Evolutionary conservation across 2,329 filamentous ascomycete genomes (phyloP), one percentile per base, ranked within the genome.

Genomic region (Pseudopithomyces chartarum): DNA sequence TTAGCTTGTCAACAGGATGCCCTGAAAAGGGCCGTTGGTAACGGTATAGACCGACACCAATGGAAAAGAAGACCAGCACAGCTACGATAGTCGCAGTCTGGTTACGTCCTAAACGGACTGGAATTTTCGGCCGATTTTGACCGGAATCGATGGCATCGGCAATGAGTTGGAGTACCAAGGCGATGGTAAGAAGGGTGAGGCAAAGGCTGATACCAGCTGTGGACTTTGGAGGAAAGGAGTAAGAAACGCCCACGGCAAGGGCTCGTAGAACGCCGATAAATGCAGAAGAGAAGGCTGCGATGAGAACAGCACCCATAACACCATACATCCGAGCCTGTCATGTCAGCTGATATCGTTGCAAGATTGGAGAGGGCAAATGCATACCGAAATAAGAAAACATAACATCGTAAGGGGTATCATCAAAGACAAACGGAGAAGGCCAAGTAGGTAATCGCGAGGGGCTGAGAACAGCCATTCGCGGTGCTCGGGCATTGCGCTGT

Each of bases 1-100:
- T 82, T 17, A 87, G 75, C 34, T 79, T 66, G 51, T 84, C 81
- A 48, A 87, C 85, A 0, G 85, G 84, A 65, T 87, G 85, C 36
- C 77, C 76, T 17, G 74, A 61, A 17, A 73, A 73, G 20, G 74
- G 76, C 52, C 79, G 78, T 29, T 76, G 73, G 26, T 77, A 70
- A 47, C 56, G 78, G 76, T 60, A 81, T 53, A 71, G 38, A 10
- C 67, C 56, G 5, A 71, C 64, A 45, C 65, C 65, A 8, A 70
- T 56, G 8, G 63, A 67, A 22, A 74, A 66, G n/a, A 76, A 66
- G 43, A 82, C 72, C 1, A 84, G 64, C 4, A 79, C 38, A 6
- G 79, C 53, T 17, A 82, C 67, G 4, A 76, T 64, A 1, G 66
- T 61, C 6, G 66, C 58, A 10, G 64, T 64, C 56, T 74, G 71